Evolutionary conservation across 495 filamentous ascomycete genomes (phyloP), one percentile per base, ranked within the genome.

Genomic region (Aspergillus wentii): DNA sequence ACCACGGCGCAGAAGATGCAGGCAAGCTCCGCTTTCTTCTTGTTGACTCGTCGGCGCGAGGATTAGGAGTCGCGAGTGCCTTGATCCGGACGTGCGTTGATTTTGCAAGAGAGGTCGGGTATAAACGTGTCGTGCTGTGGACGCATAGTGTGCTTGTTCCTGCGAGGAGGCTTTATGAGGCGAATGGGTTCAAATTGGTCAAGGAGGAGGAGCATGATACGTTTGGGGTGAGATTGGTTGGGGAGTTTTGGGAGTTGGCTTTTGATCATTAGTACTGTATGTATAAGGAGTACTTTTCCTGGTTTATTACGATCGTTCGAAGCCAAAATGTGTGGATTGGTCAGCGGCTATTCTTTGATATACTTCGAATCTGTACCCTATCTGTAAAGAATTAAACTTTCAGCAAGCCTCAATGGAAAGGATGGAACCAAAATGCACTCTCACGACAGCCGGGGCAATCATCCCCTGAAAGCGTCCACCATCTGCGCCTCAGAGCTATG

Each of bases 101-200:
- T 14, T 62, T 62, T 40, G 59, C 59, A 9, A 37, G 43, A 16
- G 47, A 60, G 16, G 49, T 23, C 8, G 56, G 53, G 4, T 62
- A 62, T 41, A 19, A 31, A 10, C 40, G 39, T 17, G 34, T 62
- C 15, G 42, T 36, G 17, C 23, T 62, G 14, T 57, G 56, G 51
- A 62, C 59, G 17, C 49, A 56, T 18, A 56, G 48, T 38, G 35
- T 48, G 1, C 38, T 62, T 18, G 31, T 33, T 5, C 25, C 49
- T 11, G 54, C 59, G 25, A 34, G 56, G 20, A 29, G 37, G 8
- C 15, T 62, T 8, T 62, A 62, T 49, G 28, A 19, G 3, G 49
- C 39, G 10, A 49, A 62, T 30, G 59, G 59, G 8, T 62, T 46
- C 43, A 23, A 33, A 27, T 35, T 48, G 33, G 39, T 58, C n/a